Evolutionary conservation across 2,329 filamentous ascomycete species (phyloP).

Genomic region (Ophiocordyceps camponoti-rufipedis): DNA sequence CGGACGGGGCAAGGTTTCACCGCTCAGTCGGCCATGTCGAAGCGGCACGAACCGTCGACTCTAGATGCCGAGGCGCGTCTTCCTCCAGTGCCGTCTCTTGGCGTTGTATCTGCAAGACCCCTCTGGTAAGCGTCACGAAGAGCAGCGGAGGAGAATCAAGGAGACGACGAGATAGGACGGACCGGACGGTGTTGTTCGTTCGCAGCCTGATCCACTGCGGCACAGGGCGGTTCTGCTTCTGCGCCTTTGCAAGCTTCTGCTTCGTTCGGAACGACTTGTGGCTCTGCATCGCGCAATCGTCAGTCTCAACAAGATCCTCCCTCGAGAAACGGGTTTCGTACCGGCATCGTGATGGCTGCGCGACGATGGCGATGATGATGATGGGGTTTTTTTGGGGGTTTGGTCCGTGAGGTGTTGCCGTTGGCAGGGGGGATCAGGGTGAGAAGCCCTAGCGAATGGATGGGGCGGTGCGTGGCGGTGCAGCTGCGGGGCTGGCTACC

Average conservation of each 20-base stretch:
- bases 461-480: slow-evolving; percentile 5
- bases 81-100: slow-evolving; percentile 99
- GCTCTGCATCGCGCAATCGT: slow-evolving; percentile 42
- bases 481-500: not conserved
- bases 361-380: slow-evolving; percentile 16
- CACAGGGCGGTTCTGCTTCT: slow-evolving; percentile 99
- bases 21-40: slow-evolving; percentile 7
- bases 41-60: slow-evolving; percentile 22
- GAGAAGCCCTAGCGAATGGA: slow-evolving; percentile 14
- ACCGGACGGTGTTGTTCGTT: slow-evolving; percentile 99
- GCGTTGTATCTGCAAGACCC: slow-evolving; percentile 74
- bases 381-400: slow-evolving; percentile 15
- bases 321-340: slow-evolving; percentile 8
- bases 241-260: slow-evolving; percentile 99
- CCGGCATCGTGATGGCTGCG: slow-evolving; percentile 23
- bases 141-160: slow-evolving; percentile 3
- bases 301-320: not conserved
- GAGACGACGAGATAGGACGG: slow-evolving; percentile 23
- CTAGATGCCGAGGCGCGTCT: slow-evolving; percentile 98
- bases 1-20: not conserved
- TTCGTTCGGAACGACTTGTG: slow-evolving; percentile 99
- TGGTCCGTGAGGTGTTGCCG: not conserved
- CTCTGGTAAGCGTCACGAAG: too few relatives aligned
- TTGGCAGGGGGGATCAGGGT: not conserved
- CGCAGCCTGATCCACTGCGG: slow-evolving; percentile 99